Percentiles rank a stretch among this genome's conserved stretches.
Evolutionary conservation across 306 rosid genomes (phyloP).

Genomic region (Fagus crenata): DNA sequence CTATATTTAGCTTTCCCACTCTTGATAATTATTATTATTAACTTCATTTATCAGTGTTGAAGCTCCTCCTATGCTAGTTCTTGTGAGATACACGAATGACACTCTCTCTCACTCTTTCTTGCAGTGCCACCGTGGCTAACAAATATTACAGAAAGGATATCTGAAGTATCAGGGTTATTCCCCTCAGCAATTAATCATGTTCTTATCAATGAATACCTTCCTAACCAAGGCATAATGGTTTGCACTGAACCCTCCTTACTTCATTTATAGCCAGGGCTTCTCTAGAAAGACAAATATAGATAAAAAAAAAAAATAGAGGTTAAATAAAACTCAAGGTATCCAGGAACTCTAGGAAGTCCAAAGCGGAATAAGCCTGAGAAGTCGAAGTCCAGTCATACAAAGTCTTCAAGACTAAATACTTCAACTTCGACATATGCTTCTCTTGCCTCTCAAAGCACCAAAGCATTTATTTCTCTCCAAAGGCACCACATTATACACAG

Average conservation of each 20-base stretch:
- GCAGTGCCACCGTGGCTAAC: conserved; percentile 88
- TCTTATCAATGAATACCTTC: conserved; percentile 88
- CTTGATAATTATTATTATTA: conserved; percentile 1
- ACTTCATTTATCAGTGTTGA: background rate
- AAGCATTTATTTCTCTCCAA: no score
- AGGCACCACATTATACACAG: no score
- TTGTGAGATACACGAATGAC: background rate
- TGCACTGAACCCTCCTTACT: conserved; percentile 24
- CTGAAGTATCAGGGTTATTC: conserved; percentile 57
- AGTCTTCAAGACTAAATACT: no score
- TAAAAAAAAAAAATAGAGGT: no score
- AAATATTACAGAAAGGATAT: conserved; percentile 59
- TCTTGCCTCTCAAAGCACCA: no score
- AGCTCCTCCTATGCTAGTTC: background rate
- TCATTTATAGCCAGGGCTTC: conserved; percentile 11
- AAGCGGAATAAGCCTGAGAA: no score
- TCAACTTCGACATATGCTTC: no score
- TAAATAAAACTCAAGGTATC: no score
- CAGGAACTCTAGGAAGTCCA: no score
- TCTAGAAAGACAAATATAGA: background rate
- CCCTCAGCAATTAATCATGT: conserved; percentile 81
- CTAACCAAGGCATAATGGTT: conserved; percentile 90
- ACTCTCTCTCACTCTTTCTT: conserved; percentile 14
- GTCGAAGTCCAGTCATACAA: no score
- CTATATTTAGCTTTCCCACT: background rate